These are phyloP conservation scores for Cyberlindnera subsufficiens DNA, from an alignment of 805 yeast genomes.

Conservation along the genomic window DNA sequence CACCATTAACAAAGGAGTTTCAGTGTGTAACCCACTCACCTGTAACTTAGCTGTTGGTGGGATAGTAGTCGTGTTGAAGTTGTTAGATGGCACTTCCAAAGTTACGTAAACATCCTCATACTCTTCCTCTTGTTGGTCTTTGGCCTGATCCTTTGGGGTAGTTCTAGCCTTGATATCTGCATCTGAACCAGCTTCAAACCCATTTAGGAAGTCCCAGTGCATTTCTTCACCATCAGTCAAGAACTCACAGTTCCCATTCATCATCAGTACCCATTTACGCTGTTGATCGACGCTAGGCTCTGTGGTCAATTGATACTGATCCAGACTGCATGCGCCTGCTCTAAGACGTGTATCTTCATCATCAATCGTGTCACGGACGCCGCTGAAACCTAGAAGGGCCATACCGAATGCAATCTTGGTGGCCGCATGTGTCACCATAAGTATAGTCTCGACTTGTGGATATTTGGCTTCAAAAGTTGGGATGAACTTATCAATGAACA, in stretches of 20 bases:
- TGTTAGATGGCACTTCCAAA: conserved; percentile 41
- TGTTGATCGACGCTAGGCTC: conserved; percentile 14
- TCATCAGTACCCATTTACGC: conserved; percentile 15
- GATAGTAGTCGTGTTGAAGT: conserved; percentile 25
- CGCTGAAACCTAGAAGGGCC: conserved; percentile 50
- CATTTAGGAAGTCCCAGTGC: conserved; percentile 82
- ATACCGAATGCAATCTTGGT: conserved; percentile 84
- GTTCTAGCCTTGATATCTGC: conserved; percentile 67
- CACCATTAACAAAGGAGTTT: conserved; percentile 50
- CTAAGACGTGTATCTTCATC: conserved; percentile 44
- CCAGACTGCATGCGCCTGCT: conserved; percentile 84
- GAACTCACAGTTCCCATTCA: conserved; percentile 73
- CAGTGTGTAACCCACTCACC: conserved; percentile 48
- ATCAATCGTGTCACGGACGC: conserved; percentile 46
- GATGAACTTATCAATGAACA: conserved; percentile 51
- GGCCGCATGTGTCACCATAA: conserved; percentile 92
- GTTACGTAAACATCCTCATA: conserved; percentile 47
- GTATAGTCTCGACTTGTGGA: conserved; percentile 56
- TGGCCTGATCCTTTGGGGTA: conserved; percentile 8
- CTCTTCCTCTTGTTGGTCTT: conserved; percentile 22
- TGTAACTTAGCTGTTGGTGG: conserved; percentile 41
- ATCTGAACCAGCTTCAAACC: conserved; percentile 84
- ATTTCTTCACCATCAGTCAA: conserved; percentile 79
- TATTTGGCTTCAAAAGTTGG: conserved; percentile 47
- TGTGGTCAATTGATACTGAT: conserved; percentile 39